Percentiles rank a stretch among this genome's conserved stretches.
These are phyloP conservation scores for Diplodia corticola DNA, from an alignment of 2,329 filamentous ascomycete genomes.

Conservation along the genomic window DNA sequence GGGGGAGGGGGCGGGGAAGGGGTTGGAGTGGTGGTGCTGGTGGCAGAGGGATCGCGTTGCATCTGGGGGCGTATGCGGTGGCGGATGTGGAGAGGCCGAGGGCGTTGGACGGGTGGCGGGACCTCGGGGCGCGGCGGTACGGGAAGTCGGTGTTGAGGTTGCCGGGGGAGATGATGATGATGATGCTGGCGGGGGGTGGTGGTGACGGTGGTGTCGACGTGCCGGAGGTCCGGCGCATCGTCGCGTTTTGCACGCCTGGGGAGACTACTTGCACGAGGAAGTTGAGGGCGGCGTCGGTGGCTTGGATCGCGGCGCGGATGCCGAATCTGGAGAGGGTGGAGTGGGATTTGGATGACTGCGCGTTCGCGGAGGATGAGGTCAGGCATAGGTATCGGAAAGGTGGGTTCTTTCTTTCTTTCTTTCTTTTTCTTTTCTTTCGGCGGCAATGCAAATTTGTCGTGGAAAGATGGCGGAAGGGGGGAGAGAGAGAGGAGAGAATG, in stretches of 20 bases:
- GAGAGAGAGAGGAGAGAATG: no score
- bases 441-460: no score
- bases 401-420: no score
- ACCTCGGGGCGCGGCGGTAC: background rate
- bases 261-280: background rate
- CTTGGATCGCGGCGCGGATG: background rate
- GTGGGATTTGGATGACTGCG: background rate
- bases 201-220: no score
- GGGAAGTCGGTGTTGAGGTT: background rate
- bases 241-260: background rate
- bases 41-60: background rate
- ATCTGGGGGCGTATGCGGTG: background rate
- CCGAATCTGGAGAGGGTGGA: background rate
- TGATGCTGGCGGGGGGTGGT: no score
- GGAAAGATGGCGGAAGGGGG: no score
- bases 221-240: background rate
- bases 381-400: conserved; percentile 9
- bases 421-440: no score
- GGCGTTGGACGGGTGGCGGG: background rate
- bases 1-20: no score
- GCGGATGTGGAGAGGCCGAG: background rate
- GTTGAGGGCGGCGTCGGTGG: background rate
- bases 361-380: background rate
- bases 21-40: no score
- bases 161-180: no score